phyloP scores from a whole-genome alignment of 225 moss, liverwort and hornwort genomes.

The Rhytidiadelphus loreus region DNA sequence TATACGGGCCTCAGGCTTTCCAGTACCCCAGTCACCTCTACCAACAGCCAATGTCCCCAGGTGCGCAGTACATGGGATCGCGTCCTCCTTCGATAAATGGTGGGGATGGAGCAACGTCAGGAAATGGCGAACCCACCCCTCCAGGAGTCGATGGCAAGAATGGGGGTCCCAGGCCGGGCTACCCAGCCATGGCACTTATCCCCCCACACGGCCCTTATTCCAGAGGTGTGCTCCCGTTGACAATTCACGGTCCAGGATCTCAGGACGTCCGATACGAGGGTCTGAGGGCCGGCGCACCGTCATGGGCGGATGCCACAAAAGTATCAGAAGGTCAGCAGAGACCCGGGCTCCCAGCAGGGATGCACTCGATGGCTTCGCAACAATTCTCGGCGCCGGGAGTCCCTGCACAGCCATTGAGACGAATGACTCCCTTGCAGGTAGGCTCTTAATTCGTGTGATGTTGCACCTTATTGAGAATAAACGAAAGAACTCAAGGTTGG shows the following conservation, averaged over 20 bases:
- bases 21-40: slow-evolving; percentile 76
- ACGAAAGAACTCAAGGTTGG: neutral
- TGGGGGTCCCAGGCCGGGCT: slow-evolving; percentile 71
- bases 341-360: slow-evolving; percentile 41
- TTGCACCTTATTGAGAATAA: neutral
- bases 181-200: slow-evolving; percentile 61
- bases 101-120: slow-evolving; percentile 43
- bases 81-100: slow-evolving; percentile 33
- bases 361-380: slow-evolving; percentile 66
- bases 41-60: slow-evolving; percentile 74
- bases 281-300: slow-evolving; percentile 70
- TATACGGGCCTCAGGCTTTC: slow-evolving; percentile 94
- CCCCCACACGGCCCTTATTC: slow-evolving; percentile 83
- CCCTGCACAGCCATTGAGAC: slow-evolving; percentile 61
- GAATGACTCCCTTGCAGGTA: slow-evolving; percentile 74
- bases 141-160: slow-evolving; percentile 77
- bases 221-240: slow-evolving; percentile 71
- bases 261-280: slow-evolving; percentile 89
- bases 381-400: slow-evolving; percentile 56
- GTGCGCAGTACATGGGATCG: slow-evolving; percentile 63
- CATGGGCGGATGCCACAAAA: slow-evolving; percentile 90
- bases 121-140: slow-evolving; percentile 69
- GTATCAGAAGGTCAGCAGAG: slow-evolving; percentile 68
- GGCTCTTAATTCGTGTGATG: neutral
- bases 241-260: slow-evolving; percentile 54